Evolutionary conservation across 805 yeast genomes (phyloP).

Genomic region (Tetrapisispora nanseiensis): DNA sequence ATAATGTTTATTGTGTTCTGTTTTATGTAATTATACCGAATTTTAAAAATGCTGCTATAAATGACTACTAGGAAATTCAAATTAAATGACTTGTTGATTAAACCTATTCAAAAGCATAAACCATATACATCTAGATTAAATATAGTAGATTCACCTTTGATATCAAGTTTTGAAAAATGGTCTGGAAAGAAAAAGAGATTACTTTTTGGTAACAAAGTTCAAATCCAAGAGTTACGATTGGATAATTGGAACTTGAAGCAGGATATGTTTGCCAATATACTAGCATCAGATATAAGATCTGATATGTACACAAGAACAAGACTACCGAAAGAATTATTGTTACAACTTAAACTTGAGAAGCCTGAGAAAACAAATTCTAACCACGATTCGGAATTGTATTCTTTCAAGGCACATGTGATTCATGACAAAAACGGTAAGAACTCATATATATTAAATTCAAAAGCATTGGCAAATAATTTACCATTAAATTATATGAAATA

Average conservation of each 20-base stretch:
- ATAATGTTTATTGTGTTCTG: too few species aligned
- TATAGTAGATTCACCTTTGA: constrained; percentile 15
- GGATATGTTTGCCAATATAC: constrained; percentile 32
- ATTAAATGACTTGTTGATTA: not conserved
- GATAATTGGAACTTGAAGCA: constrained; percentile 12
- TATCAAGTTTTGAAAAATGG: constrained; percentile 30
- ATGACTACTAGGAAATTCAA: not conserved
- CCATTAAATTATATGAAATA: constrained; percentile 3
- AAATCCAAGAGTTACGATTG: constrained; percentile 2
- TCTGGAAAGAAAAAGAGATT: constrained; percentile 23
- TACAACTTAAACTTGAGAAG: not conserved
- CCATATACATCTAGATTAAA: too few species aligned
- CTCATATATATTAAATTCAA: constrained; percentile 20
- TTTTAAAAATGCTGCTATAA: not conserved
- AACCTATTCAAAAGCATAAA: not conserved
- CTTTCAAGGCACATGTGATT: constrained; percentile 2
- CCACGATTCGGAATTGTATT: not conserved
- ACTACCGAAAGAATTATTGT: constrained; percentile 31
- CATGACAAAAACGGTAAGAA: constrained; percentile 12
- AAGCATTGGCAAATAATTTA: not conserved
- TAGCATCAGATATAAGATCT: constrained; percentile 37
- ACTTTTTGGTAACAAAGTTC: constrained; percentile 6
- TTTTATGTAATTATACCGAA: not conserved
- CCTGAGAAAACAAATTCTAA: not conserved
- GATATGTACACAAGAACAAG: constrained; percentile 30